phyloP scores from a whole-genome alignment of 208 protist genomes.

The Leishmania lainsoni region DNA sequence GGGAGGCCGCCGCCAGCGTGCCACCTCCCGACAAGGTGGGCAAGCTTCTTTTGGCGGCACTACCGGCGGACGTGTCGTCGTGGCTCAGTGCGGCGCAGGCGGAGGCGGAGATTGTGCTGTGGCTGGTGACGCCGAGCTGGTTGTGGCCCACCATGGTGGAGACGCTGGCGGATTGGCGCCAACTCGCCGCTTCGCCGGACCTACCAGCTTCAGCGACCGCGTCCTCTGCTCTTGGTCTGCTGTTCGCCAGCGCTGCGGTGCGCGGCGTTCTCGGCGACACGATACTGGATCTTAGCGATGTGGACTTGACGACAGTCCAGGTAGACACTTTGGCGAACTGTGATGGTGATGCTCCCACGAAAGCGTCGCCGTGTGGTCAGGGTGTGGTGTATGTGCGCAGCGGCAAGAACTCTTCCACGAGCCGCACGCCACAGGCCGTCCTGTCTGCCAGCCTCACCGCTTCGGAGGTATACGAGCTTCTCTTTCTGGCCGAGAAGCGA shows the following conservation, averaged over 20 bases:
- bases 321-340: neutral
- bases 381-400: neutral
- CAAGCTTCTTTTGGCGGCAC: constrained; percentile 1
- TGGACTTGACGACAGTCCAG: neutral
- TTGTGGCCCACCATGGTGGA: constrained; percentile 28
- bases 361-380: neutral
- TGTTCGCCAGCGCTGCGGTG: neutral
- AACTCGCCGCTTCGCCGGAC: neutral
- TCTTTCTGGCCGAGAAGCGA: constrained; percentile 18
- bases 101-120: constrained; percentile 25
- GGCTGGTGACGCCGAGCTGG: constrained; percentile 32
- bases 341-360: neutral
- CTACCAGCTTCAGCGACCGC: neutral
- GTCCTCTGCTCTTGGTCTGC: neutral
- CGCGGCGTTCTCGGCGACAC: neutral
- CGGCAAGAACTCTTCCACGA: neutral
- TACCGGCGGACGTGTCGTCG: constrained; percentile 11
- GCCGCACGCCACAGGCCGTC: neutral
- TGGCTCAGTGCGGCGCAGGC: constrained; percentile 19
- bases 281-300: neutral
- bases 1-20: neutral
- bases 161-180: constrained; percentile 1
- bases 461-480: constrained; percentile 23
- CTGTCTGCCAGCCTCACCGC: constrained; percentile 10
- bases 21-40: constrained; percentile 9